Evolutionary conservation across 1,284 basidiomycete species (phyloP).

Genomic region (Puccinia polysora): DNA sequence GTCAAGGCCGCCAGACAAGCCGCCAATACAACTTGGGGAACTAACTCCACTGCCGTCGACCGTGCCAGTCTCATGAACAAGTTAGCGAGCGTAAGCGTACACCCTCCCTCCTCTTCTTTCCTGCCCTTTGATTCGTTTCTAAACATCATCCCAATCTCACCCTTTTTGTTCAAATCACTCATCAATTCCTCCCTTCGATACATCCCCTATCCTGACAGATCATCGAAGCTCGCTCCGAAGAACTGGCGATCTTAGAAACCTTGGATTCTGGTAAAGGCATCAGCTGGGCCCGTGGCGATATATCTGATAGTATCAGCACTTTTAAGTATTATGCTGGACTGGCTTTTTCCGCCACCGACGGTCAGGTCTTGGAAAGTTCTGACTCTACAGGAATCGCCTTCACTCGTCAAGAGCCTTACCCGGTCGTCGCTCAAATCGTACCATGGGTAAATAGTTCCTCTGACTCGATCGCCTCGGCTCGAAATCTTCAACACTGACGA

Average conservation of each 20-base stretch:
- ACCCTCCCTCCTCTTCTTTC: neutral
- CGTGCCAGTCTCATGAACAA: conserved; percentile 44
- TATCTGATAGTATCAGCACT: conserved; percentile 46
- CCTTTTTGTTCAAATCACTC: neutral
- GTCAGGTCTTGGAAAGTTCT: conserved; percentile 52
- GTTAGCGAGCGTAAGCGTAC: conserved; percentile 38
- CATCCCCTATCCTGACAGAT: conserved; percentile 18
- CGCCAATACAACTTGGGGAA: conserved; percentile 44
- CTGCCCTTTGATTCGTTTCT: neutral
- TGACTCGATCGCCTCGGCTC: neutral
- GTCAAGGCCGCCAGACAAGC: conserved; percentile 44
- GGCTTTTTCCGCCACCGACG: conserved; percentile 46
- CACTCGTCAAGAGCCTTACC: conserved; percentile 52
- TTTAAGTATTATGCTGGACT: conserved; percentile 47
- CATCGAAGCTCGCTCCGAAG: conserved; percentile 44
- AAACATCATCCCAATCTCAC: neutral
- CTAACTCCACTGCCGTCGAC: conserved; percentile 37
- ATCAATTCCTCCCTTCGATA: neutral
- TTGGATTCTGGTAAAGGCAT: conserved; percentile 46
- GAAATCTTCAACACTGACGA: neutral
- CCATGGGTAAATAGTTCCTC: conserved; percentile 26
- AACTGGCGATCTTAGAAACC: conserved; percentile 45
- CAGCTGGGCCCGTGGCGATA: conserved; percentile 46
- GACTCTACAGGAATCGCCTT: conserved; percentile 50
- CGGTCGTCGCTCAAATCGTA: conserved; percentile 48